These are phyloP conservation scores for Secale cereale DNA, from an alignment of 176 grass and related monocot species.

Conservation along the genomic window DNA sequence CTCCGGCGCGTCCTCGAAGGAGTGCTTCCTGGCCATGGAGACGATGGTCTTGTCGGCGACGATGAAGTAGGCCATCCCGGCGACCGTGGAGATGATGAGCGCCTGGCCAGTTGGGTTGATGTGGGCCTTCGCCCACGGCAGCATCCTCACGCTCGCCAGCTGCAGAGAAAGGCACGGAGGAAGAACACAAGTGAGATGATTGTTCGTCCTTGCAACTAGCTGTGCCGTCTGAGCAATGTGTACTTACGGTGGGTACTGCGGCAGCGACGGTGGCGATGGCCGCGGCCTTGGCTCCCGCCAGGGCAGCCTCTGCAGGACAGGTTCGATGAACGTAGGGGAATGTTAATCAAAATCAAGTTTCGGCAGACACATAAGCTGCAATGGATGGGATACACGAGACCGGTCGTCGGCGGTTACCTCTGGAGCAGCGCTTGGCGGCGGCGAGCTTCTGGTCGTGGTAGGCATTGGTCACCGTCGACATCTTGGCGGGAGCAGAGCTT, in stretches of 20 bases:
- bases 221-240: too few relatives aligned
- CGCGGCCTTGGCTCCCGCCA: conserved; percentile 62
- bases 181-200: too few relatives aligned
- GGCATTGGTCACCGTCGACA: conserved; percentile 43
- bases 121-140: conserved; percentile 61
- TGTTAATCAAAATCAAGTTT: too few relatives aligned
- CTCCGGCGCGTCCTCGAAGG: conserved; percentile 28
- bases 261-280: conserved; percentile 52
- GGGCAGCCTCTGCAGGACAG: conserved; percentile 55
- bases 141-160: conserved; percentile 74
- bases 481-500: neutral
- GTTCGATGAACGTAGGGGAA: too few relatives aligned
- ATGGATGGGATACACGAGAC: too few relatives aligned
- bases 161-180: neutral
- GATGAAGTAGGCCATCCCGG: conserved; percentile 69
- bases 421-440: conserved; percentile 65
- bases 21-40: conserved; percentile 55
- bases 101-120: conserved; percentile 70
- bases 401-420: conserved; percentile 17
- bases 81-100: conserved; percentile 64
- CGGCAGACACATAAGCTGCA: too few relatives aligned
- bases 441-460: conserved; percentile 68
- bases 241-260: too few relatives aligned
- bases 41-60: conserved; percentile 74
- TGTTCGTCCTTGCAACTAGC: too few relatives aligned